A percentile compares a stretch with the other conserved stretches of the same genome.
Conservation (phyloP, 768 basidiomycete species). For the Steccherinum ochraceum region DNA sequence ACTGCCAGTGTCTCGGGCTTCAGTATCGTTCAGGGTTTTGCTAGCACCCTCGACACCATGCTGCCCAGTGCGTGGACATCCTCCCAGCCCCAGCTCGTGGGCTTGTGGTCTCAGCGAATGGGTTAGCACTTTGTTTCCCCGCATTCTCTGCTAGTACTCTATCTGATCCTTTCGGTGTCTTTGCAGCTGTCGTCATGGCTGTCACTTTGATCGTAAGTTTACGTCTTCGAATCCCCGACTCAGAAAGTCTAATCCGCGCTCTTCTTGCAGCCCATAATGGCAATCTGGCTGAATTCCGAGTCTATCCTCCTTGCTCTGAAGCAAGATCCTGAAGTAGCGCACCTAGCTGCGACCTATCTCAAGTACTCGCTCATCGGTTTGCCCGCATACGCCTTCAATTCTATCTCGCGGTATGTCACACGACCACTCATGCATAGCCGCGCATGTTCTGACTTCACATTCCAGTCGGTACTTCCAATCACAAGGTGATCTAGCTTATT, state of each 20-base stretch:
- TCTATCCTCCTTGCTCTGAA: constrained; percentile 63
- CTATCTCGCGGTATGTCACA: constrained; percentile 39
- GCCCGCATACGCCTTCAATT: constrained; percentile 63
- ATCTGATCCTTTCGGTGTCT: background rate
- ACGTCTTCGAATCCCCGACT: background rate
- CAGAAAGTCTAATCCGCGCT: background rate
- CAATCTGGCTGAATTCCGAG: constrained; percentile 84
- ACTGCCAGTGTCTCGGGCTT: constrained; percentile 58
- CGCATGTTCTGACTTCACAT: background rate
- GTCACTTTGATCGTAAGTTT: constrained; percentile 51
- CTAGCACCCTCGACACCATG: constrained; percentile 86
- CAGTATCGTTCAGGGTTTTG: constrained; percentile 76
- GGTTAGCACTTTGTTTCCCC: constrained; percentile 34
- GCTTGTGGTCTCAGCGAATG: constrained; percentile 89
- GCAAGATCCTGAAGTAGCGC: constrained; percentile 82
- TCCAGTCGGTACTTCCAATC: constrained; percentile 73
- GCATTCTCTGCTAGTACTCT: background rate
- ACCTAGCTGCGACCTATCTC: constrained; percentile 70
- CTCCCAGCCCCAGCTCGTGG: constrained; percentile 73
- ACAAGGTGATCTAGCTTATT: constrained; percentile 44
- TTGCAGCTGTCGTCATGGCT: constrained; percentile 57
- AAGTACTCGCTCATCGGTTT: constrained; percentile 72
- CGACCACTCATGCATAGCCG: background rate
- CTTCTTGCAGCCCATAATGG: constrained; percentile 41
- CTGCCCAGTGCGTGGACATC: constrained; percentile 96